These are phyloP conservation scores for Podospora appendiculata DNA, from an alignment of 495 filamentous ascomycete species.

Conservation along the genomic window DNA sequence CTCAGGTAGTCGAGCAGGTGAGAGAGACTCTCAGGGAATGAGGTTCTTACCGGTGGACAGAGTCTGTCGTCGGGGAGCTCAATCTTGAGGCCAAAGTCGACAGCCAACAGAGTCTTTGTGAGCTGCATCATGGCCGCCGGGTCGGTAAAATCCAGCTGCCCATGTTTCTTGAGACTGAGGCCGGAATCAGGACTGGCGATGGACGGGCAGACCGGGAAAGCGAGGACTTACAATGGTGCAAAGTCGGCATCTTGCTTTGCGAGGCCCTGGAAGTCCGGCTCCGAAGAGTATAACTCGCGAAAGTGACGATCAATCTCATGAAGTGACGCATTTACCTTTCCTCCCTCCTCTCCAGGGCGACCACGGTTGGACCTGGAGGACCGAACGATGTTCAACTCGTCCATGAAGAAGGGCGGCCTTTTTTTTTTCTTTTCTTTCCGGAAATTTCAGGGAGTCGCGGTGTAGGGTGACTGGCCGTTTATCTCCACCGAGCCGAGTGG, in stretches of 20 bases:
- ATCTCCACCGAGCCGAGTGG: no score
- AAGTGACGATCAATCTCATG: constrained; percentile 26
- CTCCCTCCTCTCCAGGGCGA: no score
- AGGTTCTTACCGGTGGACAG: constrained; percentile 66
- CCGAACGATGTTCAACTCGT: not conserved
- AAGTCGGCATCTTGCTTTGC: constrained; percentile 25
- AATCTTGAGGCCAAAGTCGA: constrained; percentile 66
- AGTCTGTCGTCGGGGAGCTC: constrained; percentile 69
- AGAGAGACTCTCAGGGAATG: no score
- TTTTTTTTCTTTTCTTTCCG: constrained; percentile 22
- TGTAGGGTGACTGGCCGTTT: no score
- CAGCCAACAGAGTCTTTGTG: constrained; percentile 67
- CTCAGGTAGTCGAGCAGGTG: no score
- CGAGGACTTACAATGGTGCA: constrained; percentile 9
- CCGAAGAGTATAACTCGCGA: constrained; percentile 23
- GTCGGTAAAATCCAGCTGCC: constrained; percentile 73
- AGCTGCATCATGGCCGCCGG: constrained; percentile 72
- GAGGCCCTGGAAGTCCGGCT: constrained; percentile 28
- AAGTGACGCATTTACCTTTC: no score
- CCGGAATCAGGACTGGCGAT: no score
- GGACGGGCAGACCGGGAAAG: not conserved
- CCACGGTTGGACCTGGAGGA: not conserved
- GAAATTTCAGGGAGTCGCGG: no score
- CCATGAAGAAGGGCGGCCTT: not conserved
- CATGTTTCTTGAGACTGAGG: constrained; percentile 47